phyloP scores from a whole-genome alignment of 306 rosid species.

The Cicer arietinum region DNA sequence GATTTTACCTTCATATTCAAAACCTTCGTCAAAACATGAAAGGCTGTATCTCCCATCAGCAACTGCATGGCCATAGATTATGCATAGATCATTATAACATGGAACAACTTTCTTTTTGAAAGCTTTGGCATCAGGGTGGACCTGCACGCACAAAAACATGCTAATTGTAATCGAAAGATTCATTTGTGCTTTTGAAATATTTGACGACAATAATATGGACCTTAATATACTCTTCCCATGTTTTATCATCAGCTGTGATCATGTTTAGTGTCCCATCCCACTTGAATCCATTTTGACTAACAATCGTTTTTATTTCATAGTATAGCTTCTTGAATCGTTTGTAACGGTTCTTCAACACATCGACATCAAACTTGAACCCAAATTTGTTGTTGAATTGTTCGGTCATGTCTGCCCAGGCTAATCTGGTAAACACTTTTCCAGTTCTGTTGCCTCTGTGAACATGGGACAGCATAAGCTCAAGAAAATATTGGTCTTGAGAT shows the following conservation, averaged over 20 bases:
- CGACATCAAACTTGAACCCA: slow-evolving; percentile 57
- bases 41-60: slow-evolving; percentile 75
- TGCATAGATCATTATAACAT: slow-evolving; percentile 57
- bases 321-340: slow-evolving; percentile 69
- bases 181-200: slow-evolving; percentile 18
- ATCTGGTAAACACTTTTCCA: slow-evolving; percentile 51
- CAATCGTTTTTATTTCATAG: slow-evolving; percentile 56
- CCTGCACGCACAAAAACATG: slow-evolving; percentile 54
- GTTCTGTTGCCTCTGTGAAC: slow-evolving; percentile 59
- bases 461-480: slow-evolving; percentile 57
- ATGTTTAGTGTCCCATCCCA: slow-evolving; percentile 54
- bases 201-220: slow-evolving; percentile 36
- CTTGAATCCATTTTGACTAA: slow-evolving; percentile 52
- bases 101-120: slow-evolving; percentile 50
- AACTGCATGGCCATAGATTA: slow-evolving; percentile 61
- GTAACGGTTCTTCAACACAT: slow-evolving; percentile 59
- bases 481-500: slow-evolving; percentile 60
- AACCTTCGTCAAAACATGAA: slow-evolving; percentile 59
- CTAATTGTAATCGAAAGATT: slow-evolving; percentile 38
- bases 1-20: slow-evolving; percentile 48
- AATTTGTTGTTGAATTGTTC: slow-evolving; percentile 57
- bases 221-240: slow-evolving; percentile 55
- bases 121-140: slow-evolving; percentile 53
- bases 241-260: slow-evolving; percentile 47
- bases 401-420: slow-evolving; percentile 62